Evolutionary conservation across 805 yeast species (phyloP), one percentile per base, ranked within the genome.

Genomic region (Ogataea haglerorum): DNA sequence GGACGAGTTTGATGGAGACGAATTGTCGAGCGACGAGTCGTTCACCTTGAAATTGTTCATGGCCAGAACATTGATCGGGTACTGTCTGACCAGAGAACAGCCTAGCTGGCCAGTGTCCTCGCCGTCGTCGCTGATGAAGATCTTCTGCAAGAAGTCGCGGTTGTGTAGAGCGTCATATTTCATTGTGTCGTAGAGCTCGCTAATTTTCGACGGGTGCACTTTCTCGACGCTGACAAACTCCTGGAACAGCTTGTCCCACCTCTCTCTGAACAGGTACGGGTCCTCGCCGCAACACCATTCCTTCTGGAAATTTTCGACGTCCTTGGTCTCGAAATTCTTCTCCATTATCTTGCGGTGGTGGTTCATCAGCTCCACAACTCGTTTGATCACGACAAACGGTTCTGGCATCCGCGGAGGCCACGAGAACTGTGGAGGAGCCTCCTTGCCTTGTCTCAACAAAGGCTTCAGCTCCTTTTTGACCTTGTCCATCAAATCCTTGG

Each of bases 351-450:
- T 76, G 28, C 80, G 80, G 60, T 93, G 97, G 64, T 84, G 89
- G 61, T 82, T 88, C 98, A 93, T 91, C 56, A 93, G 71, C 55
- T 89, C 96, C 30, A 93, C 95, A 19, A 93, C 99, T 48, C 96
- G 72, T 57, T 88, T 86, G 53, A 95, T 86, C 12, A 93, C 99
- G 35, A 82, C 78, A 57, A 88, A 91, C 2, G 99, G 99, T 58
- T 93, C 95, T 0, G 99, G 98, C 86, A 93, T 89, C 59, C 88
- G 88, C 14, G 93, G 86, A 1, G 99, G 99, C 99, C 99, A 93
- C 0, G 99, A 86, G 63, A 93, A 93, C 58, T 93, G 96, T 0
- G 95, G 85, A 13, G 99, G 98, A 0, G 98, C 96, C 53, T 88
- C 95, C 40, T 88, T 86, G 2, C 99, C 99, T 63, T 90, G 93